phyloP scores from a whole-genome alignment of 2,329 filamentous ascomycete species.

The Raffaelea ambrosiae region DNA sequence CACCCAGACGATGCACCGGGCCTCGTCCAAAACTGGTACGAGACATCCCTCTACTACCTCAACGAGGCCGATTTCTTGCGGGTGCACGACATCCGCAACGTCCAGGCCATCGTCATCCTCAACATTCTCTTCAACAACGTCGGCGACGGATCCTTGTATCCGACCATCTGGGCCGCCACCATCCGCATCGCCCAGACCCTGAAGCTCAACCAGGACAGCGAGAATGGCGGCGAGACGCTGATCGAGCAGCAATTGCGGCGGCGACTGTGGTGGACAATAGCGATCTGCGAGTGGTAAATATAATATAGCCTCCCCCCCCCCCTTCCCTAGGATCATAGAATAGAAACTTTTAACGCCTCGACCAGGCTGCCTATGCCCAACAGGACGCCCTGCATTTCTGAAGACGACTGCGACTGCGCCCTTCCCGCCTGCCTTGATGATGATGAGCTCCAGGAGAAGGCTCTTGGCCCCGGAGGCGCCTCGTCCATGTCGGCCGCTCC shows the following conservation, averaged over 20 bases:
- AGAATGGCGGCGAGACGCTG: background rate
- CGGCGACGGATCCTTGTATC: background rate
- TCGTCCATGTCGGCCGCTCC: too few species aligned
- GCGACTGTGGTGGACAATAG: background rate
- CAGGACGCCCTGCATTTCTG: too few species aligned
- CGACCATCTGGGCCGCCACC: background rate
- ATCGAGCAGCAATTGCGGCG: background rate
- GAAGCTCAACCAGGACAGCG: background rate
- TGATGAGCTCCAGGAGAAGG: too few species aligned
- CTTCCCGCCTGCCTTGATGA: too few species aligned
- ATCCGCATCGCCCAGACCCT: background rate
- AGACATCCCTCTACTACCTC: background rate
- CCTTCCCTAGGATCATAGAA: too few species aligned
- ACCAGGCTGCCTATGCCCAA: too few species aligned
- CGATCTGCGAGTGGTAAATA: background rate
- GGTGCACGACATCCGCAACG: background rate
- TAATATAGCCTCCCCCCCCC: too few species aligned
- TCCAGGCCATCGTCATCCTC: background rate
- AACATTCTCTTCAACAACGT: background rate
- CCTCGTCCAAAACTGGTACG: background rate
- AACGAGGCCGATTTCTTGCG: background rate
- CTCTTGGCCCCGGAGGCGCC: too few species aligned
- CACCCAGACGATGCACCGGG: background rate
- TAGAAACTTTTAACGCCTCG: too few species aligned
- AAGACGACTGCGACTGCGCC: too few species aligned